Evolutionary conservation across 441 rosid genomes (phyloP).

Genomic region (Isatis lusitanica): DNA sequence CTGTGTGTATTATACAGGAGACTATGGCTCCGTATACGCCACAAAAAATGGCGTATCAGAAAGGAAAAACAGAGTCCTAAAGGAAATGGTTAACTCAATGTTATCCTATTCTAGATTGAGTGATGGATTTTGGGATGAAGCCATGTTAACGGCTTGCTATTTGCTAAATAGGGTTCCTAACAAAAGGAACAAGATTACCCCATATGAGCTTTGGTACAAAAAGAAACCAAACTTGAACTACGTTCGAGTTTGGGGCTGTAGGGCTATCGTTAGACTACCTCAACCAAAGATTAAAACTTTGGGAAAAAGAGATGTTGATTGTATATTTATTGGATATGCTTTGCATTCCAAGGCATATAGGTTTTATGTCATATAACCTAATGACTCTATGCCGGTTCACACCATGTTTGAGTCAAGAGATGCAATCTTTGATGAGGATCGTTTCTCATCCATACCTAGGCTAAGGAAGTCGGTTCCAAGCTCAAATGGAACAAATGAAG

Average conservation of each 20-base stretch:
- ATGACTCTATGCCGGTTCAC: slow-evolving; percentile 4
- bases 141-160: not conserved
- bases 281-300: not conserved
- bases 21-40: no score
- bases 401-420: not conserved
- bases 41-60: no score
- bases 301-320: slow-evolving; percentile 7
- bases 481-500: not conserved
- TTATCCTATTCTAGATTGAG: no score
- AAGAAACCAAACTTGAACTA: slow-evolving; percentile 3
- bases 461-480: not conserved
- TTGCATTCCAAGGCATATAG: no score
- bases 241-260: slow-evolving; percentile 10
- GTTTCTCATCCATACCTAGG: not conserved
- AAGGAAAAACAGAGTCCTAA: no score
- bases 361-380: not conserved
- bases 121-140: no score
- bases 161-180: not conserved
- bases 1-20: no score
- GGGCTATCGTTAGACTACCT: not conserved
- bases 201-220: slow-evolving; percentile 16
- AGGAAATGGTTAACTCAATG: no score
- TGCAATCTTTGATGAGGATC: no score
- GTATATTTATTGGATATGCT: no score
- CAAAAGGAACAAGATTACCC: not conserved